phyloP scores from a whole-genome alignment of 495 filamentous ascomycete genomes.

The Neohortaea acidophila region DNA sequence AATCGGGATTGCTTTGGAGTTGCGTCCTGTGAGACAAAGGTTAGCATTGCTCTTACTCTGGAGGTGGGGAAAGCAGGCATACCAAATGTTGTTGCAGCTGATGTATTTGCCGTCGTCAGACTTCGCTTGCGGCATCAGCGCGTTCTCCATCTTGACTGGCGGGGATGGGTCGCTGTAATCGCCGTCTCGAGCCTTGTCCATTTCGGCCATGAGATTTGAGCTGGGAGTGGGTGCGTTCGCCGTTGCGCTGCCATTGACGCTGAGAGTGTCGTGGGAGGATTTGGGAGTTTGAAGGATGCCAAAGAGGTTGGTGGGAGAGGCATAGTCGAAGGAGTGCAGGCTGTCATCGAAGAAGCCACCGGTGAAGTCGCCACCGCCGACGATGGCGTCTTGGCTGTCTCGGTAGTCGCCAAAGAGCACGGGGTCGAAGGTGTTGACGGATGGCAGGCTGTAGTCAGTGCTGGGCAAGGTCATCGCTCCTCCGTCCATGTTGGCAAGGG shows the following conservation, averaged over 20 bases:
- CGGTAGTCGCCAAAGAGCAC: constrained; percentile 86
- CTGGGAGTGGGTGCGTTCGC: constrained; percentile 35
- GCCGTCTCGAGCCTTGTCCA: constrained; percentile 54
- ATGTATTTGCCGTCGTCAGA: constrained; percentile 45
- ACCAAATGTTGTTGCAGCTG: constrained; percentile 89
- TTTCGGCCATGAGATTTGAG: constrained; percentile 55
- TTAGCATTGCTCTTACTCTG: constrained; percentile 9
- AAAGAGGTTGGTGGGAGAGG: constrained; percentile 16
- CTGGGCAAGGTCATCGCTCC: too few species aligned
- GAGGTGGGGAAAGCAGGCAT: constrained; percentile 17
- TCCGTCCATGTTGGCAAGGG: too few species aligned
- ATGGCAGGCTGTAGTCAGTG: constrained; percentile 9
- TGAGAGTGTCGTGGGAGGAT: constrained; percentile 37
- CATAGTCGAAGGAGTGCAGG: constrained; percentile 37
- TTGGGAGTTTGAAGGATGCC: constrained; percentile 16
- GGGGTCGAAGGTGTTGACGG: constrained; percentile 50
- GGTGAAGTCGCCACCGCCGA: constrained; percentile 41
- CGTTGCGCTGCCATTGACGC: constrained; percentile 39
- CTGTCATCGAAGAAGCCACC: constrained; percentile 79
- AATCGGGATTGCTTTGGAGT: constrained; percentile 71
- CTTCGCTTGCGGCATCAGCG: not conserved
- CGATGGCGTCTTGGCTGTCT: constrained; percentile 65
- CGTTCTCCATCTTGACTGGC: too few species aligned
- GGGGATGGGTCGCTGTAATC: constrained; percentile 49
- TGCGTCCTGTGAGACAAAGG: constrained; percentile 53